Evolutionary conservation across 257 asterid genomes (phyloP).

Genomic region (Capsicum rhomboideum): DNA sequence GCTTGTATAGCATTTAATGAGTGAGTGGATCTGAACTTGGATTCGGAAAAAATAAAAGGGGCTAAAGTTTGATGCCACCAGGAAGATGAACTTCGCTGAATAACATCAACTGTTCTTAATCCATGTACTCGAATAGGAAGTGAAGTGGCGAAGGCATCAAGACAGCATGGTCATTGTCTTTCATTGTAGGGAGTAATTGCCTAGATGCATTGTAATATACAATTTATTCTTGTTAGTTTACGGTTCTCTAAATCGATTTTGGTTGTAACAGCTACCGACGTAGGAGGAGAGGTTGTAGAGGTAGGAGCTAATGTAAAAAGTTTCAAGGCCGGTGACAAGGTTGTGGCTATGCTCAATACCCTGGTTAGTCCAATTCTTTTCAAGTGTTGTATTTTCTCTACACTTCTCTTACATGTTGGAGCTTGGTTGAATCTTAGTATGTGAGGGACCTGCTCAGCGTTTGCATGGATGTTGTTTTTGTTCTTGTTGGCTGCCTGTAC

Average conservation of each 20-base stretch:
- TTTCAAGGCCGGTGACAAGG: constrained; percentile 56
- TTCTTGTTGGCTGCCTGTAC: not conserved
- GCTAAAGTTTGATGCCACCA: not conserved
- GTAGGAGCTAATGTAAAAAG: constrained; percentile 36
- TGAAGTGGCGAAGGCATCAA: not conserved
- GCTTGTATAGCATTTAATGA: not conserved
- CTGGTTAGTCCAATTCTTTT: constrained; percentile 23
- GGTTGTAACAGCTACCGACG: constrained; percentile 42
- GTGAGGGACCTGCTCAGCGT: not conserved
- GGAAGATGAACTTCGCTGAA: not conserved
- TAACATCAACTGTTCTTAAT: not conserved
- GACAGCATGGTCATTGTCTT: not conserved
- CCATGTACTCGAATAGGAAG: not conserved
- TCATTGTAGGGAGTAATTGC: not conserved
- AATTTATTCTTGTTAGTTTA: not conserved
- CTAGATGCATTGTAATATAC: not conserved
- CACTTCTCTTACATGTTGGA: not conserved
- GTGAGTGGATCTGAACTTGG: not conserved
- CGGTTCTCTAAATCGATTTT: not conserved
- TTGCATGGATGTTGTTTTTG: not conserved
- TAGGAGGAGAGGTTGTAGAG: constrained; percentile 59
- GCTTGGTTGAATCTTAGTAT: not conserved
- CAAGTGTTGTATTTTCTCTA: not conserved
- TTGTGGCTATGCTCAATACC: constrained; percentile 29
- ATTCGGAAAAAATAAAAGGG: not conserved